Percentiles rank a stretch among this genome's conserved stretches.
phyloP scores from a whole-genome alignment of 2,329 filamentous ascomycete species.

The Stachybotrys echinatus region DNA sequence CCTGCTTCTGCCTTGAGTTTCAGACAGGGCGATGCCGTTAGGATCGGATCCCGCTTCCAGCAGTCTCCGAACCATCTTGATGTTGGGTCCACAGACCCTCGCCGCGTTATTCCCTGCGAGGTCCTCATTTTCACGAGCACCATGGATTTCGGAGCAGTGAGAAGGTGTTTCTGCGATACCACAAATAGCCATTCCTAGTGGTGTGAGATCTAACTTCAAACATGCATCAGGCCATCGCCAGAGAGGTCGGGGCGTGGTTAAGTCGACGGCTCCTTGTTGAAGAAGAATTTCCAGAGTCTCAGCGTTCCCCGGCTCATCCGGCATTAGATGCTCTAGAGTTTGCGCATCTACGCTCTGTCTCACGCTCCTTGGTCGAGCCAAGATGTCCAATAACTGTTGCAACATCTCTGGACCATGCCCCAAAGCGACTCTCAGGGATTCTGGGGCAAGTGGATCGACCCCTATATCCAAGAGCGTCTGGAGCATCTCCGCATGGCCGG shows the following conservation, averaged over 20 bases:
- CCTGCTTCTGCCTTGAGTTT: not conserved
- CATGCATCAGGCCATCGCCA: too few species aligned
- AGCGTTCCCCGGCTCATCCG: not conserved
- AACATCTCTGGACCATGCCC: not conserved
- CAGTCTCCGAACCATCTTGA: not conserved
- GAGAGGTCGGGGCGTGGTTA: not conserved
- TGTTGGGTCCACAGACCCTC: not conserved
- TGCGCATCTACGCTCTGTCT: not conserved
- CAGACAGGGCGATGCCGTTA: not conserved
- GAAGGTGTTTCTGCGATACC: not conserved
- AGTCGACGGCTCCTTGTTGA: not conserved
- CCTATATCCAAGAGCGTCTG: not conserved
- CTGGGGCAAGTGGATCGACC: not conserved
- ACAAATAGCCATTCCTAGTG: not conserved
- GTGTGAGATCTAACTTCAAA: too few species aligned
- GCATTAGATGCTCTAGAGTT: not conserved
- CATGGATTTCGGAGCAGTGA: too few species aligned
- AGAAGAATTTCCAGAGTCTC: not conserved
- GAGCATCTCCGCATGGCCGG: not conserved
- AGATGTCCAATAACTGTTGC: not conserved
- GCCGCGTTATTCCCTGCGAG: not conserved
- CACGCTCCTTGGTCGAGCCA: not conserved
- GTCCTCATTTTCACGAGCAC: not conserved
- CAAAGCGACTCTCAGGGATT: not conserved
- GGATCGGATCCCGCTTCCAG: constrained; percentile 1